Percentiles rank a stretch among this genome's conserved stretches.
Evolutionary conservation across 23 red algal species (phyloP).

Genomic region (Pyropia haitanensis): DNA sequence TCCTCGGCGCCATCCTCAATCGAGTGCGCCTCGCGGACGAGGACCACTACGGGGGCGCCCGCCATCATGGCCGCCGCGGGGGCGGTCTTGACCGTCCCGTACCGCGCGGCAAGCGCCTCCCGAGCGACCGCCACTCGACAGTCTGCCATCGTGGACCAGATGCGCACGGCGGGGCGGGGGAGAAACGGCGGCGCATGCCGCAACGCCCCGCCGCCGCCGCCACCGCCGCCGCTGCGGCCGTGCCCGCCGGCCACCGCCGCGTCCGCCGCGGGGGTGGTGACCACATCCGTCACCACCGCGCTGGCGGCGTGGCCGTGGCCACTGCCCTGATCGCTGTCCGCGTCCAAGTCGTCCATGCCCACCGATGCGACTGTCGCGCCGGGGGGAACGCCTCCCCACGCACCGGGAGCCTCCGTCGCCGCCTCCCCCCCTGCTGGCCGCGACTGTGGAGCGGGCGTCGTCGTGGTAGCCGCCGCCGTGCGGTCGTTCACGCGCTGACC

Average conservation of each 20-base stretch:
- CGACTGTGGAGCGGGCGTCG: too few relatives aligned
- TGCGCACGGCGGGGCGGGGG: neutral
- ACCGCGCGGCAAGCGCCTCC: neutral
- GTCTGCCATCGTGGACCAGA: neutral
- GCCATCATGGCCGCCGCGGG: constrained; percentile 2
- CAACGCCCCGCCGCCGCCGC: neutral
- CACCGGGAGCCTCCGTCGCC: too few relatives aligned
- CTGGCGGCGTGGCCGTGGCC: too few relatives aligned
- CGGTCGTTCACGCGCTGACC: too few relatives aligned
- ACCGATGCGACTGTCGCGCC: too few relatives aligned
- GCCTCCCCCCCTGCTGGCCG: too few relatives aligned
- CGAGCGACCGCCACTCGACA: neutral
- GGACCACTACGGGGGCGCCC: constrained; percentile 2
- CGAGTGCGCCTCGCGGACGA: neutral
- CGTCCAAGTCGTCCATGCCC: too few relatives aligned
- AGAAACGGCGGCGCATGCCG: neutral
- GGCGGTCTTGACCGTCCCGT: neutral
- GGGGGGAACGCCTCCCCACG: too few relatives aligned
- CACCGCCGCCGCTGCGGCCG: neutral
- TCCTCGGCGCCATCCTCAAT: neutral
- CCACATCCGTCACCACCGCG: too few relatives aligned
- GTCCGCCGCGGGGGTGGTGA: too few relatives aligned
- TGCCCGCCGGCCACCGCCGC: neutral
- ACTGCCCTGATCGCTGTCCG: too few relatives aligned
- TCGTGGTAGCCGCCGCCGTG: too few relatives aligned